Percentiles rank a stretch among this genome's conserved stretches.
Evolutionary conservation across 257 asterid genomes (phyloP).

Genomic region (Capsicum chinense): DNA sequence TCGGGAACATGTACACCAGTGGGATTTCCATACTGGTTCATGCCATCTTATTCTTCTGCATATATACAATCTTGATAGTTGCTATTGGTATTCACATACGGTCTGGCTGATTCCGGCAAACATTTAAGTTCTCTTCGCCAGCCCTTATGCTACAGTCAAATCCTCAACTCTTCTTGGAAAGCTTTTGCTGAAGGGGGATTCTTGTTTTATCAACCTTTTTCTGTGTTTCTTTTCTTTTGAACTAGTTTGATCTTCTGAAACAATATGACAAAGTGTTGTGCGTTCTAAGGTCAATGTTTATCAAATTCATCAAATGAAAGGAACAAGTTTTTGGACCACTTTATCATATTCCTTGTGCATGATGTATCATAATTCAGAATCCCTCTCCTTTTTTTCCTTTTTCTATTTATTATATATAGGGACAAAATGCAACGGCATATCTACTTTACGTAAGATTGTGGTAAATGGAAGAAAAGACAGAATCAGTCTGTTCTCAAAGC

Average conservation of each 20-base stretch:
- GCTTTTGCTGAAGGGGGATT: conserved; percentile 15
- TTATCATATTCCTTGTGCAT: background rate
- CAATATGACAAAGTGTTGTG: background rate
- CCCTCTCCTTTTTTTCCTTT: background rate
- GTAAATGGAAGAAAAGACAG: background rate
- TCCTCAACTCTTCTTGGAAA: background rate
- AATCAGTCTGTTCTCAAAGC: conserved; percentile 19
- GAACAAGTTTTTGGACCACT: conserved; percentile 25
- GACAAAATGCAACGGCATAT: background rate
- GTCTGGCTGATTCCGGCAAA: conserved; percentile 41
- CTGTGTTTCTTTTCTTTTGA: background rate
- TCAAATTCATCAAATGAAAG: conserved; percentile 15
- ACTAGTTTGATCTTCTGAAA: background rate
- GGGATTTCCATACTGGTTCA: conserved; percentile 84
- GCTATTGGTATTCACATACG: conserved; percentile 84
- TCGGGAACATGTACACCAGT: conserved; percentile 93
- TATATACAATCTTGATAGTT: conserved; percentile 78
- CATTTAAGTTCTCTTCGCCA: background rate
- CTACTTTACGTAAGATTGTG: background rate
- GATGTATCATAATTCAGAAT: background rate
- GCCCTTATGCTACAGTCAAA: conserved; percentile 5
- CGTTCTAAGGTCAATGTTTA: background rate
- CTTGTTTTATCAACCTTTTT: conserved; percentile 10
- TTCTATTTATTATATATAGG: no score
- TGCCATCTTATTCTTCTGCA: conserved; percentile 76